Percentiles rank a stretch among this genome's conserved stretches.
Evolutionary conservation across 345 rosid genomes (phyloP).

Genomic region (Arabis alpina): DNA sequence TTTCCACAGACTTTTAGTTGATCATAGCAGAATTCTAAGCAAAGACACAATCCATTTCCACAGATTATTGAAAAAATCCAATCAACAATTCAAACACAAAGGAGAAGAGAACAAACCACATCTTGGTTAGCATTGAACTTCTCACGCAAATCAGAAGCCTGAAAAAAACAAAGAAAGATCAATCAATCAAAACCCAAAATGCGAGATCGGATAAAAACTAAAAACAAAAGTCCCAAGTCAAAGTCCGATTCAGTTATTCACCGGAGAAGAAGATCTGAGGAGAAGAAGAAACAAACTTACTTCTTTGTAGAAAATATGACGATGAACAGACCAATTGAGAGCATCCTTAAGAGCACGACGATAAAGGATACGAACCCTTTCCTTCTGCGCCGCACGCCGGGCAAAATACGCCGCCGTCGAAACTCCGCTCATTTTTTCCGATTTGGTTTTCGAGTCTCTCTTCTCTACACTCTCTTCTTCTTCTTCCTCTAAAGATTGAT

Average conservation of each 20-base stretch:
- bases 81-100: background rate
- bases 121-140: slow-evolving; percentile 80
- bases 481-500: no score
- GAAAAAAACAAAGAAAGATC: slow-evolving; percentile 7
- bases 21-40: no score
- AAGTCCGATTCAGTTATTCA: background rate
- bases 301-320: slow-evolving; percentile 87
- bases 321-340: slow-evolving; percentile 98
- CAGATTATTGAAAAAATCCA: background rate
- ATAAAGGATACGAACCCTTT: slow-evolving; percentile 90
- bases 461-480: slow-evolving; percentile 17
- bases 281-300: slow-evolving; percentile 40
- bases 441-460: slow-evolving; percentile 29
- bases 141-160: slow-evolving; percentile 86
- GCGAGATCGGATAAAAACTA: slow-evolving; percentile 16
- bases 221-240: background rate
- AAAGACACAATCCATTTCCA: slow-evolving; percentile 1
- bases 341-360: slow-evolving; percentile 94
- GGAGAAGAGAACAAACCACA: slow-evolving; percentile 61
- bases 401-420: slow-evolving; percentile 71
- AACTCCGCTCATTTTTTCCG: slow-evolving; percentile 62
- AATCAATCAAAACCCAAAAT: slow-evolving; percentile 11
- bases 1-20: no score
- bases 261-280: slow-evolving; percentile 29
- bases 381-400: slow-evolving; percentile 90